Evolutionary conservation across 1,284 basidiomycete genomes (phyloP).

Genomic region (Puccinia coronata): DNA sequence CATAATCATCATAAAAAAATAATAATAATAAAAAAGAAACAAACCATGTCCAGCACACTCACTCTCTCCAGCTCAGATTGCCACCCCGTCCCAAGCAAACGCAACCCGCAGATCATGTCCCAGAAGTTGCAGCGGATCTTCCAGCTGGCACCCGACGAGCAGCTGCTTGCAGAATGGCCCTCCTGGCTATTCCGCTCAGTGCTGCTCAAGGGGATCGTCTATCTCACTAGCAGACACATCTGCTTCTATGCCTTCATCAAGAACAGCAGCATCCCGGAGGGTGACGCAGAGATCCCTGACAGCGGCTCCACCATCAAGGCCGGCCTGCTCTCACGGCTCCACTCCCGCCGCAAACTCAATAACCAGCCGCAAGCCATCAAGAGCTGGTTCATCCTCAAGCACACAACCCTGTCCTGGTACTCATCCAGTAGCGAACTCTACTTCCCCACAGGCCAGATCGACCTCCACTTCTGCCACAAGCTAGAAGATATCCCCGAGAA

Average conservation of each 20-base stretch:
- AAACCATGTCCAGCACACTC: no score
- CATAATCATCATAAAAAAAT: no score
- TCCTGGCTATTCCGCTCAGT: slow-evolving; percentile 57
- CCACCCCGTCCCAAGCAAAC: neutral
- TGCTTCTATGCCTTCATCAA: slow-evolving; percentile 93
- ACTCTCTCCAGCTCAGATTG: no score
- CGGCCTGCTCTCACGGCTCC: slow-evolving; percentile 78
- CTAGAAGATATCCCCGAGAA: slow-evolving; percentile 79
- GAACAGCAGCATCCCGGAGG: slow-evolving; percentile 68
- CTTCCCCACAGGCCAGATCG: slow-evolving; percentile 91
- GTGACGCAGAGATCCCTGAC: no score
- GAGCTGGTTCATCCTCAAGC: slow-evolving; percentile 91
- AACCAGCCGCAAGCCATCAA: slow-evolving; percentile 84
- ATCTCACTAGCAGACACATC: slow-evolving; percentile 83
- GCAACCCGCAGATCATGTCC: neutral
- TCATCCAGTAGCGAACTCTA: slow-evolving; percentile 78
- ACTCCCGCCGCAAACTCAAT: slow-evolving; percentile 58
- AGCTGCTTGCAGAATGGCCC: slow-evolving; percentile 53
- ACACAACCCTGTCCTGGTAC: slow-evolving; percentile 91
- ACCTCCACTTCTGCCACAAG: slow-evolving; percentile 84
- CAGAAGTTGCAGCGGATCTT: slow-evolving; percentile 20
- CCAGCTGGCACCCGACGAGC: slow-evolving; percentile 36
- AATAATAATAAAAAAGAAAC: no score
- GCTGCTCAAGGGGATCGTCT: slow-evolving; percentile 92
- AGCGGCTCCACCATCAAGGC: slow-evolving; percentile 73